phyloP scores from a whole-genome alignment of 2,329 filamentous ascomycete species.

The Thielaviopsis punctulata region DNA sequence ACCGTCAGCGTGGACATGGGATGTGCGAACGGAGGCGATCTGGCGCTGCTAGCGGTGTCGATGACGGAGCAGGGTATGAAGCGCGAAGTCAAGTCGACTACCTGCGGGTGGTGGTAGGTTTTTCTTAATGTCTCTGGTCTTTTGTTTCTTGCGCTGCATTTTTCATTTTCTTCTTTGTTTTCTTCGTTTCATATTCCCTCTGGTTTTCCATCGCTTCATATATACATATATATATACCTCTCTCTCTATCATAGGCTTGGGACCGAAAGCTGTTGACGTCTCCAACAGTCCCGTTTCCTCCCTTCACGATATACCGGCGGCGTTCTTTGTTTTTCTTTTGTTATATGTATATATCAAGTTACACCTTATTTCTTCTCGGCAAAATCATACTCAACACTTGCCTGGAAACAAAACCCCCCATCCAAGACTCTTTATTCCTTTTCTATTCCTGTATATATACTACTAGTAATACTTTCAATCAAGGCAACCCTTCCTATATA shows the following conservation, averaged over 20 bases:
- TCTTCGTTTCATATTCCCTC: neutral
- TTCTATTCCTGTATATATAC: neutral
- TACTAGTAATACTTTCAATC: neutral
- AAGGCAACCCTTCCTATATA: too few species aligned
- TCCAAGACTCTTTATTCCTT: neutral
- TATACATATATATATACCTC: neutral
- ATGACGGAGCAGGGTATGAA: slow-evolving; percentile 21
- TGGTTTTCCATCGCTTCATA: neutral
- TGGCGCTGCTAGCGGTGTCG: slow-evolving; percentile 65
- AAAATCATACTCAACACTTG: too few species aligned
- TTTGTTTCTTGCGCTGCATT: too few species aligned
- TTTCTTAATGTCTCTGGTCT: too few species aligned
- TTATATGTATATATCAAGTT: neutral
- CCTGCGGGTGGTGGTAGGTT: slow-evolving; percentile 15
- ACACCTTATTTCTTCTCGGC: neutral
- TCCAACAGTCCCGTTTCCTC: too few species aligned
- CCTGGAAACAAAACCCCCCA: neutral
- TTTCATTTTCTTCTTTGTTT: neutral
- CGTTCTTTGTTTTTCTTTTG: neutral
- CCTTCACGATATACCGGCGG: neutral
- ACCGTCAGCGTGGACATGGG: slow-evolving; percentile 74
- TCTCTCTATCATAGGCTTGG: too few species aligned
- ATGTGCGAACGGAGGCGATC: slow-evolving; percentile 56
- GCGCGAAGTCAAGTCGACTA: slow-evolving; percentile 20
- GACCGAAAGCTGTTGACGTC: too few species aligned